Evolutionary conservation across 2,329 filamentous ascomycete genomes (phyloP), one percentile per base, ranked within the genome.

Genomic region (Ascomycota sp.): DNA sequence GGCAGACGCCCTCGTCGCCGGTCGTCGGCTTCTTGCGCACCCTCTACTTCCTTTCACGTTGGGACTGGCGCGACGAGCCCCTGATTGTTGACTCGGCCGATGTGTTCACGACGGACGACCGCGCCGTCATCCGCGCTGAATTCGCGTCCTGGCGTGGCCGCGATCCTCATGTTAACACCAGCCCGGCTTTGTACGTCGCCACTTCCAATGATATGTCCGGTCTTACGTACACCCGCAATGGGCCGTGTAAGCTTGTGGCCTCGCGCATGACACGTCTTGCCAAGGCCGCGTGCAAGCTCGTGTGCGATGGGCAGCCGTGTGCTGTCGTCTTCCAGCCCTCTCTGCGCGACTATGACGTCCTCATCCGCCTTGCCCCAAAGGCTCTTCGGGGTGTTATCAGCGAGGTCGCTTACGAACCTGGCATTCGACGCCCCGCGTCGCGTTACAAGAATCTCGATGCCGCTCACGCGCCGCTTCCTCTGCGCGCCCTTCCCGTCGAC

Each of bases 51-150:
- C 60, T 98, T 10, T 71, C 83, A 1, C 65, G 72, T 25, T 98
- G 89, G 83, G 82, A 95, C 48, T 98, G 89, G 89, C 70, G 79
- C 20, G 62, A 73, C 7, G 75, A 83, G 31, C 78, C 89, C 2
- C 60, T 95, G 21, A 62, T 93, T 22, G 63, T 94, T 19, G 82
- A 94, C 48, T 48, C 52, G 5, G 65, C 70, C 8, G 66, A 63
- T 35, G 65, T 71, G 10, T 61, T 91, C 44, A 65, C 66, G 7
- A 51, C 59, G 7, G 56, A 66, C 8, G 69, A 77, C 20, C 61
- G 75, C 8, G 55, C 66, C 21, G 56, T 61, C 3, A 72, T 89
- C 37, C 63, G 62, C 23, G 78, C 73, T 4, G 71, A 76, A 13
- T 75, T 95, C 33, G 70, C 81, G 36, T 74, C 76, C 10, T 92